Conservation (phyloP, 164 flowering plant genomes). For the Cinnamomum chago region DNA sequence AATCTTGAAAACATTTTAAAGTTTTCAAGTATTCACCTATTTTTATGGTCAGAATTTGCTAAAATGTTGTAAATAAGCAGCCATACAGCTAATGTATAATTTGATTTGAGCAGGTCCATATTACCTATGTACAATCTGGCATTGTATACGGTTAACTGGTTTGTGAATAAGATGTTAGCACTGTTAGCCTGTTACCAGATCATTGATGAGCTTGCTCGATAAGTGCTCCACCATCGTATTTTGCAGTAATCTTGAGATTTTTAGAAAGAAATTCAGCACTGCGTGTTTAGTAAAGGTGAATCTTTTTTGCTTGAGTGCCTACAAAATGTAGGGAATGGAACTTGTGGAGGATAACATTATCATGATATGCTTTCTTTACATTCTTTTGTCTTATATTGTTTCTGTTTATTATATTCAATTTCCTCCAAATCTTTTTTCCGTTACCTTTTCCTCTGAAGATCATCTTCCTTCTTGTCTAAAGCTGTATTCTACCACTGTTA, state of each 20-base stretch:
- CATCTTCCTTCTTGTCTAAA: neutral
- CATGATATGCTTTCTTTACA: neutral
- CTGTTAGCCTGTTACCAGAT: neutral
- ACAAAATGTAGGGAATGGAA: neutral
- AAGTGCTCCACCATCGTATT: no score
- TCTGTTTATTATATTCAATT: neutral
- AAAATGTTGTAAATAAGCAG: neutral
- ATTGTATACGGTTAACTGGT: neutral
- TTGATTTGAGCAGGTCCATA: neutral
- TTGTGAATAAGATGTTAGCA: neutral
- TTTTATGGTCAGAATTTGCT: neutral
- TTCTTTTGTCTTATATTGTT: neutral
- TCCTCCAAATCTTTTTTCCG: neutral
- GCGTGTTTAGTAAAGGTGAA: neutral
- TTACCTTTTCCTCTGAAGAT: neutral
- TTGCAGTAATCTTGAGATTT: neutral
- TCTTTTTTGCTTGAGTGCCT: neutral
- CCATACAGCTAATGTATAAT: neutral
- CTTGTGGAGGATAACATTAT: neutral
- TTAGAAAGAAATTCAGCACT: neutral
- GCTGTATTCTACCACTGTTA: constrained; percentile 4
- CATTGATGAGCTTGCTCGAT: neutral
- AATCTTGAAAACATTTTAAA: no score
- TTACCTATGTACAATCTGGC: neutral
- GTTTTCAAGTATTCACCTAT: neutral